Evolutionary conservation across 192 early-diverging fungal genomes (phyloP).

Genomic region (Linnemannia hyalina): DNA sequence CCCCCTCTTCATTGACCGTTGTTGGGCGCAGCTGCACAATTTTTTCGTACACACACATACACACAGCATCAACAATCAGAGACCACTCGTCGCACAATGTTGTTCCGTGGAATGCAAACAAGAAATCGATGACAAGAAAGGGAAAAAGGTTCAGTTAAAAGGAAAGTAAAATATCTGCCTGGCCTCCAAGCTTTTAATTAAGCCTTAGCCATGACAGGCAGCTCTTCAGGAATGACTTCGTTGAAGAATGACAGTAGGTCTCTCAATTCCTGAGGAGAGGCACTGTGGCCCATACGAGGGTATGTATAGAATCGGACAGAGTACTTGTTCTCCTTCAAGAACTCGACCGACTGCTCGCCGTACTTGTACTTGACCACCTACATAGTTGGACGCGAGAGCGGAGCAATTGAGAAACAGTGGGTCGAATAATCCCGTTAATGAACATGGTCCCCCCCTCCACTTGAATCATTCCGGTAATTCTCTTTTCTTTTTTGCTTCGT

Average conservation of each 20-base stretch:
- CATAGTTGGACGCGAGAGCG: neutral
- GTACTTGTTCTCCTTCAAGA: slow-evolving; percentile 71
- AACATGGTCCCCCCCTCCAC: too few relatives aligned
- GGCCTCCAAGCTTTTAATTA: neutral
- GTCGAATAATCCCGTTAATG: slow-evolving; percentile 3
- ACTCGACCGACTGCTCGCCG: slow-evolving; percentile 76
- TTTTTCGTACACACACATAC: neutral
- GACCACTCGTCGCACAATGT: neutral
- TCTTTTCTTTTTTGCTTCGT: neutral
- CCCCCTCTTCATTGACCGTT: neutral
- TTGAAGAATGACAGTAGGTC: slow-evolving; percentile 79
- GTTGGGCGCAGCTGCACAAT: slow-evolving; percentile 1
- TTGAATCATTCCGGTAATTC: neutral
- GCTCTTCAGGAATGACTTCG: slow-evolving; percentile 58
- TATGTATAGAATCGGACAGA: slow-evolving; percentile 84
- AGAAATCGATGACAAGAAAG: too few relatives aligned
- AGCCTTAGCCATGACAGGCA: slow-evolving; percentile 25
- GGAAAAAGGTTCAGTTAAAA: neutral
- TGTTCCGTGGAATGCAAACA: neutral
- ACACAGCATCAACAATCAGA: neutral
- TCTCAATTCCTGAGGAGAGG: slow-evolving; percentile 73
- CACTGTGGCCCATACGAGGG: slow-evolving; percentile 83
- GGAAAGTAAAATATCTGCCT: neutral
- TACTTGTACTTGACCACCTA: slow-evolving; percentile 78
- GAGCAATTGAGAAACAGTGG: neutral